Evolutionary conservation across 2,329 filamentous ascomycete genomes (phyloP), one percentile per base, ranked within the genome.

Genomic region (Pseudofabraea citricarpa): DNA sequence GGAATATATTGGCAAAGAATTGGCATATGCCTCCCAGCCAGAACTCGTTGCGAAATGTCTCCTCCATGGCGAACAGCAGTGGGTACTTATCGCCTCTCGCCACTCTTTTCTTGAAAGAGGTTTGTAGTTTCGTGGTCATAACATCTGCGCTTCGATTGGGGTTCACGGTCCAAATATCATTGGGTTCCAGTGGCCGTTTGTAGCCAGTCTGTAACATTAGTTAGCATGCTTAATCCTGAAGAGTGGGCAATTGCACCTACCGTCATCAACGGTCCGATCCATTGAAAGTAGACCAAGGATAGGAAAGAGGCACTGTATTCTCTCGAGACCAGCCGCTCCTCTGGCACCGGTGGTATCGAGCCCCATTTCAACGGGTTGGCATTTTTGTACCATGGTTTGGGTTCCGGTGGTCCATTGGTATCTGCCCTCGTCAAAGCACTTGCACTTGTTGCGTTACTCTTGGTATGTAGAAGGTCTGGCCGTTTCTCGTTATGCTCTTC

Each of bases 131-230:
- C 6, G 67, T 64, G 6, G 86, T 81, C 63, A 95, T 70, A 9
- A 80, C 69, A 49, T 87, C 81, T 35, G 88, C 81, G 13, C 80
- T 77, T 47, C 93, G 77, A 47, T 86, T 70, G 0, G 90, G 90
- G 51, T 96, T 96, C 54, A 97, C 86, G 1, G 74, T 69, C 85
- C 90, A 97, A 45, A 98, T 81, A 62, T 98, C 93, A 53, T 86
- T 87, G 43, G 83, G 68, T 57, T 95, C 85, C 2, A 98, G 74
- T 2, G 83, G 80, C 12, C 93, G 83, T 59, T 88, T 83, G 65
- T 96, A 97, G 26, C 93, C 93, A 29, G 81, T 78, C 82, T 88
- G 41, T 20, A 19, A 31, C 6, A 43, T 57, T 43, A 62, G 53
- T 42, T 16, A 13, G 13, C 29, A 40, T 6, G 36, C 31, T 18